Percentiles rank a stretch among this genome's conserved stretches.
Conservation (phyloP, 1,284 basidiomycete genomes). For the Filobasidium uniguttulatum region DNA sequence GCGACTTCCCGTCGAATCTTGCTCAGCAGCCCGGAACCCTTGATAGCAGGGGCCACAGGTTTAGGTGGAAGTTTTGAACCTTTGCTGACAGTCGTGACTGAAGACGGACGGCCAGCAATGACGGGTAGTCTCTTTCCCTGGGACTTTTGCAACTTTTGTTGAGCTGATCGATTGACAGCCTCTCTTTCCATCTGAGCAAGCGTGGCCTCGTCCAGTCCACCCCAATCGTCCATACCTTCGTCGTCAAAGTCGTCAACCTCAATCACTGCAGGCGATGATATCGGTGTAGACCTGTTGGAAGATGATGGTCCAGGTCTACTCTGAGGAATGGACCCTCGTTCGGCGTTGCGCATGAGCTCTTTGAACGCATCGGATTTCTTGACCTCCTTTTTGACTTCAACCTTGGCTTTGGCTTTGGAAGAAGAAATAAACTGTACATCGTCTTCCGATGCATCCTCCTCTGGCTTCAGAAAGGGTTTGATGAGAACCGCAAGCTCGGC, state of each 20-base stretch:
- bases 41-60: neutral
- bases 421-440: slow-evolving; percentile 28
- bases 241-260: slow-evolving; percentile 26
- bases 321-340: slow-evolving; percentile 13
- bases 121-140: neutral
- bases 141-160: neutral
- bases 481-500: slow-evolving; percentile 35
- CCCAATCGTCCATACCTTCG: slow-evolving; percentile 23
- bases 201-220: slow-evolving; percentile 5
- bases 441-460: slow-evolving; percentile 26
- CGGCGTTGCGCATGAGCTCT: slow-evolving; percentile 32
- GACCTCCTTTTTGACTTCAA: neutral
- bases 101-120: neutral
- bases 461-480: slow-evolving; percentile 23
- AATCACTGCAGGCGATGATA: slow-evolving; percentile 11
- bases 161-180: neutral
- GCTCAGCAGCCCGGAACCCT: slow-evolving; percentile 19
- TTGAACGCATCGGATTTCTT: slow-evolving; percentile 27
- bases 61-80: neutral
- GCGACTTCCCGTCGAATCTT: slow-evolving; percentile 25
- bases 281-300: slow-evolving; percentile 6
- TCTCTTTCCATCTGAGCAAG: neutral
- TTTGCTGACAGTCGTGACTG: neutral
- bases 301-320: neutral
- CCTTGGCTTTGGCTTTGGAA: neutral